phyloP scores from a whole-genome alignment of 2,329 filamentous ascomycete species.

The Alternaria viburni region DNA sequence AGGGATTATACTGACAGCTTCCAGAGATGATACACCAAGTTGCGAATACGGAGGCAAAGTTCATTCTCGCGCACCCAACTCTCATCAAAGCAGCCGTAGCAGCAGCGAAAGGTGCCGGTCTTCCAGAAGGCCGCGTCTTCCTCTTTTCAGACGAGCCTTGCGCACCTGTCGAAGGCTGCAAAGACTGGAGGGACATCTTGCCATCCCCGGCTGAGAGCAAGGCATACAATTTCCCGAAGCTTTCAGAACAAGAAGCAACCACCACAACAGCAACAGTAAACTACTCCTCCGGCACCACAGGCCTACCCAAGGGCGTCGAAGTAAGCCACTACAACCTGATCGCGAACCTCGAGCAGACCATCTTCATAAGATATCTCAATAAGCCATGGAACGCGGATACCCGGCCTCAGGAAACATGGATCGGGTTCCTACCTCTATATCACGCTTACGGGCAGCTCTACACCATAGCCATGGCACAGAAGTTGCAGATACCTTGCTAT shows the following conservation, averaged over 20 bases:
- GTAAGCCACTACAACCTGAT: constrained; percentile 59
- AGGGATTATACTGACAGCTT: constrained; percentile 5
- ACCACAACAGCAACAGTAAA: constrained; percentile 55
- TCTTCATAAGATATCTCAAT: constrained; percentile 53
- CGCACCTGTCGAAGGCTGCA: constrained; percentile 27
- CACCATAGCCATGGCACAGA: constrained; percentile 51
- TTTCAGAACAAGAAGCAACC: constrained; percentile 34
- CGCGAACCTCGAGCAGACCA: constrained; percentile 59
- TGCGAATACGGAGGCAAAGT: constrained; percentile 40
- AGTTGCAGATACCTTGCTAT: constrained; percentile 54
- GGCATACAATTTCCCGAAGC: constrained; percentile 30
- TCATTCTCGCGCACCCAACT: constrained; percentile 42
- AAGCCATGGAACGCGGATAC: constrained; percentile 50
- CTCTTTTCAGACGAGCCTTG: constrained; percentile 42
- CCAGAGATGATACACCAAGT: constrained; percentile 46
- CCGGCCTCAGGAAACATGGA: constrained; percentile 56
- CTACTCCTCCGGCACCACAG: constrained; percentile 60
- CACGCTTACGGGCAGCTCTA: constrained; percentile 57
- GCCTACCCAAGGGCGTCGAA: constrained; percentile 60
- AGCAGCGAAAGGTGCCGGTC: constrained; percentile 36
- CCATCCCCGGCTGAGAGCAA: constrained; percentile 35
- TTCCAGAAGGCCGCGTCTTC: constrained; percentile 39
- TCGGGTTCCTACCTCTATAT: constrained; percentile 54
- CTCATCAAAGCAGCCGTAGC: constrained; percentile 34
- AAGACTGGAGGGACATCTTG: constrained; percentile 42